These are phyloP conservation scores for Fusarium sp. DNA, from an alignment of 2,329 filamentous ascomycete species.

Conservation along the genomic window DNA sequence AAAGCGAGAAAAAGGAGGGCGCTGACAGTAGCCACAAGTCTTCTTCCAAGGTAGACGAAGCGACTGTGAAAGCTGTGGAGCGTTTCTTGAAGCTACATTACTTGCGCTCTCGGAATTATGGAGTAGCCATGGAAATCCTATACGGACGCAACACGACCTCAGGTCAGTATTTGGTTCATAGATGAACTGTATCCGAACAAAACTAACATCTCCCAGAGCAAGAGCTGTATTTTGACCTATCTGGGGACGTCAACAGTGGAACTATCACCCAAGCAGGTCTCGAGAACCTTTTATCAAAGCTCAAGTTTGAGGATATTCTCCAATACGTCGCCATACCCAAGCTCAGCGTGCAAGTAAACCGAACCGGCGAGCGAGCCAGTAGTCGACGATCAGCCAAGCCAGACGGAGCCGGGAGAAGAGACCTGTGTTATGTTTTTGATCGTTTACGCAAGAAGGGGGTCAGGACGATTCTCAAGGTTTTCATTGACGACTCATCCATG, in stretches of 20 bases:
- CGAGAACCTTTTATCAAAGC: neutral
- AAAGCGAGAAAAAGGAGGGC: neutral
- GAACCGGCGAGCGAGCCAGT: neutral
- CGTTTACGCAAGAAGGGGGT: neutral
- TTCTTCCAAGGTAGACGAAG: slow-evolving; percentile 8
- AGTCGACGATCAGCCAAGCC: neutral
- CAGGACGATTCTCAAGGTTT: neutral
- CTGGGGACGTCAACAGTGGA: neutral
- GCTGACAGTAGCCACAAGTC: neutral
- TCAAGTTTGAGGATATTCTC: slow-evolving; percentile 5
- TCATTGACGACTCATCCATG: neutral
- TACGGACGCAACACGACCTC: slow-evolving; percentile 5
- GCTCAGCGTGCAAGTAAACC: neutral
- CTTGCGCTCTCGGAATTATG: slow-evolving; percentile 2
- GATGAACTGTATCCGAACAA: neutral
- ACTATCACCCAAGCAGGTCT: neutral
- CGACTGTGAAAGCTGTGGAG: neutral
- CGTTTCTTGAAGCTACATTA: slow-evolving; percentile 15
- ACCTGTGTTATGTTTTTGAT: neutral
- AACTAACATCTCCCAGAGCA: neutral
- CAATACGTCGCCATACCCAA: slow-evolving; percentile 12
- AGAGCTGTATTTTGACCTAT: slow-evolving; percentile 10
- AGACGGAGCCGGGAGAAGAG: neutral
- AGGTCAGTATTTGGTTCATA: neutral
- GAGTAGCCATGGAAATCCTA: slow-evolving; percentile 6